phyloP scores from a whole-genome alignment of 331 rosid genomes.

The Quercus phellos region DNA sequence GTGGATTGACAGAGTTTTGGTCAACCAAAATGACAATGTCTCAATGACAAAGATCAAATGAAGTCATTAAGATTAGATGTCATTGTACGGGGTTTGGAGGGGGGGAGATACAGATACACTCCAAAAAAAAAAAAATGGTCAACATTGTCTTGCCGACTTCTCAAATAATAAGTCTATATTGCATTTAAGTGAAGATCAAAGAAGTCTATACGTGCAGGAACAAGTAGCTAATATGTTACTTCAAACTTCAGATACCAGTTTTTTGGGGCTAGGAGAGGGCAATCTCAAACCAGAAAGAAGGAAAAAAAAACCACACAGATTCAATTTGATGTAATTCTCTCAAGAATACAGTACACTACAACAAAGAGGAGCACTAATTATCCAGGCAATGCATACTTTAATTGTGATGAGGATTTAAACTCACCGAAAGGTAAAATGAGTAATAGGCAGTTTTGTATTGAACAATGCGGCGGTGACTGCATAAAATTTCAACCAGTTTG shows the following conservation, averaged over 20 bases:
- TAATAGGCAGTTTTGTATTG: conserved; percentile 94
- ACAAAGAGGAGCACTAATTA: neutral
- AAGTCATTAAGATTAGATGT: neutral
- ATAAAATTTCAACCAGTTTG: conserved; percentile 16
- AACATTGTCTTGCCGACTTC: neutral
- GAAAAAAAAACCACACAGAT: neutral
- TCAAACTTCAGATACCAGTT: neutral
- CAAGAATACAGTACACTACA: neutral
- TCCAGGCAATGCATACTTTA: neutral
- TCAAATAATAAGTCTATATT: neutral
- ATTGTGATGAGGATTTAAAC: conserved; percentile 14
- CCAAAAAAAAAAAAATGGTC: neutral
- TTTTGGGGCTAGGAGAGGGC: neutral
- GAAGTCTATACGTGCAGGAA: neutral
- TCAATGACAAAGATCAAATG: neutral
- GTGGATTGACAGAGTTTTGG: conserved; percentile 3
- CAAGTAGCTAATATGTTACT: neutral
- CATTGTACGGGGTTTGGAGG: neutral
- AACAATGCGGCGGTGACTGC: conserved; percentile 95
- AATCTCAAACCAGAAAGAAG: neutral
- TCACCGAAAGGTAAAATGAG: conserved; percentile 92
- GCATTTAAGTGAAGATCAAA: neutral
- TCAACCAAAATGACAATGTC: conserved; percentile 3
- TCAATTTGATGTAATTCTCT: neutral
- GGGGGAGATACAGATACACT: too few species aligned